These are phyloP conservation scores for Wilcoxina mikolae DNA, from an alignment of 495 filamentous ascomycete genomes.

Conservation along the genomic window DNA sequence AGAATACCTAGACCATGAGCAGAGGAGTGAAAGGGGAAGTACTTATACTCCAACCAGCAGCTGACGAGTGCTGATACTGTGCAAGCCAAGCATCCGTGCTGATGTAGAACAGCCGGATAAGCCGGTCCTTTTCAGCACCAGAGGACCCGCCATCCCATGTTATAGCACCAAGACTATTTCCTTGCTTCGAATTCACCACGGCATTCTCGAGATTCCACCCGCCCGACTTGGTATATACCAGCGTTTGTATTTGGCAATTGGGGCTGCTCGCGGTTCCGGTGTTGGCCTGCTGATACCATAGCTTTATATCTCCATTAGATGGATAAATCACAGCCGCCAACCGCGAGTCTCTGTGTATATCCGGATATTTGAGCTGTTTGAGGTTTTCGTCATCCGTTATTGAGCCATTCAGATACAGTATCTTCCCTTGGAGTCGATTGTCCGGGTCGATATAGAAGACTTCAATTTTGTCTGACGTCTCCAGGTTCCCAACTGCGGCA, in stretches of 20 bases:
- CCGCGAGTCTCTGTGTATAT: neutral
- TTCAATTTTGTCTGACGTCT: neutral
- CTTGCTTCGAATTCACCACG: neutral
- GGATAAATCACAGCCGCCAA: neutral
- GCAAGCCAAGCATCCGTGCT: neutral
- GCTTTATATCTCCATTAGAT: neutral
- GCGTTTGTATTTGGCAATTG: neutral
- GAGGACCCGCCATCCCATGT: neutral
- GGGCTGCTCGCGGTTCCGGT: too few relatives aligned
- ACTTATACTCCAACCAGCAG: neutral
- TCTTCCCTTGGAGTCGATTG: neutral
- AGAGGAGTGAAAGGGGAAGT: neutral
- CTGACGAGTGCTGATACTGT: neutral
- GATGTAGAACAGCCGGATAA: neutral
- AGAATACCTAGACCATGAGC: neutral
- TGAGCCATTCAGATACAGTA: neutral
- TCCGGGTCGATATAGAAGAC: neutral
- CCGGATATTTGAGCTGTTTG: neutral
- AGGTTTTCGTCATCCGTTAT: neutral
- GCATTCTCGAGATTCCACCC: neutral
- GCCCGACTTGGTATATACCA: neutral
- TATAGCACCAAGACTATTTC: neutral
- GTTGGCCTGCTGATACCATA: neutral
- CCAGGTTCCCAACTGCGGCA: neutral
- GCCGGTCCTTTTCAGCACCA: too few relatives aligned